phyloP scores from a whole-genome alignment of 2,329 filamentous ascomycete species.

The Epichloe brachyelytri region DNA sequence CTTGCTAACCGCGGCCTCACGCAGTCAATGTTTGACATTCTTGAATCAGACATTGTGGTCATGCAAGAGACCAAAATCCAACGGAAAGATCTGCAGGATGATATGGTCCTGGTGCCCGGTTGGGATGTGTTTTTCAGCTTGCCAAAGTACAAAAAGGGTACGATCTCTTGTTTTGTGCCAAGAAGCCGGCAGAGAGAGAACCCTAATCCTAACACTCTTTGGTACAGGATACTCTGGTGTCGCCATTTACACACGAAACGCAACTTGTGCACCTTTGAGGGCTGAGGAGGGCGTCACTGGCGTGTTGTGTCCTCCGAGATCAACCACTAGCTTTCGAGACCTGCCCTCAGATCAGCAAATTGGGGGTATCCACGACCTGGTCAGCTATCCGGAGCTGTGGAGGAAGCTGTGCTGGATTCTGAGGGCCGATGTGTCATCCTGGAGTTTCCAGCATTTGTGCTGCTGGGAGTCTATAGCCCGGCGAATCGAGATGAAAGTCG shows the following conservation, averaged over 20 bases:
- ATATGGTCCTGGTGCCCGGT: conserved; percentile 88
- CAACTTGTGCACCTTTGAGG: conserved; percentile 70
- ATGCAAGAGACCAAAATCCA: conserved; percentile 98
- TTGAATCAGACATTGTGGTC: conserved; percentile 84
- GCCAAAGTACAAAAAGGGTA: conserved; percentile 86
- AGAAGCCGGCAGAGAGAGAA: not conserved
- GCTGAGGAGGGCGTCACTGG: conserved; percentile 93
- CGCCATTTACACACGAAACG: conserved; percentile 84
- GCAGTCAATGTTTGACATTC: conserved; percentile 82
- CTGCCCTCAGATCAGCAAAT: conserved; percentile 64
- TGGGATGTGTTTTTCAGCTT: conserved; percentile 97
- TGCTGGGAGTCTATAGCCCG: conserved; percentile 86
- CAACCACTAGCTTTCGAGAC: conserved; percentile 57
- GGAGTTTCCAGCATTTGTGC: conserved; percentile 88
- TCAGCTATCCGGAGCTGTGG: conserved; percentile 52
- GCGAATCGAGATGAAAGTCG: conserved; percentile 77
- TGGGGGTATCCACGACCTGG: conserved; percentile 69
- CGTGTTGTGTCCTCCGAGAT: conserved; percentile 59
- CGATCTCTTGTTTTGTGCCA: not conserved
- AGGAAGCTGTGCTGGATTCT: conserved; percentile 65
- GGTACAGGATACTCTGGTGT: conserved; percentile 80
- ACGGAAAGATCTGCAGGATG: conserved; percentile 78
- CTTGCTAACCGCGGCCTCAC: not conserved
- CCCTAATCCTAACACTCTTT: not conserved
- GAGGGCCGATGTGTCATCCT: conserved; percentile 86